Evolutionary conservation across 805 yeast species (phyloP).

Genomic region (Saccharomyces paradoxus): DNA sequence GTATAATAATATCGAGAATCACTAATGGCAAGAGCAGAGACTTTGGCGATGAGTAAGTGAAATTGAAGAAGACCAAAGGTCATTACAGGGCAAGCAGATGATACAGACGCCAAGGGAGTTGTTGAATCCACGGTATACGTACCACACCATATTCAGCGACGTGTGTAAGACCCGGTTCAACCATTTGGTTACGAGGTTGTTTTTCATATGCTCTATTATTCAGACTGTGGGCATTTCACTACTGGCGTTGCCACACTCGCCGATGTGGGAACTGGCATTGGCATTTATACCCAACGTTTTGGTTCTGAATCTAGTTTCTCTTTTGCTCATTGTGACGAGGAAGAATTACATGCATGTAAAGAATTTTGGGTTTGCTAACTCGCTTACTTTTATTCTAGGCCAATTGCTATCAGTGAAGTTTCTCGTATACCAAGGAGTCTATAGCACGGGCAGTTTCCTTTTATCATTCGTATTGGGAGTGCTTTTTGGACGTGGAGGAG

Average conservation of each 20-base stretch:
- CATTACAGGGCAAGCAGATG: neutral
- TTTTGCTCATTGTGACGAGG: constrained; percentile 33
- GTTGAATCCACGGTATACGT: constrained; percentile 25
- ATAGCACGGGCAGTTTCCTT: constrained; percentile 18
- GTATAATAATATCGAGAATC: neutral
- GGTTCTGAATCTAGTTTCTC: constrained; percentile 23
- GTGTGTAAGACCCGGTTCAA: constrained; percentile 35
- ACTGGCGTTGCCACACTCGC: constrained; percentile 12
- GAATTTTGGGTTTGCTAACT: constrained; percentile 22
- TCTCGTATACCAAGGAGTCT: constrained; percentile 17
- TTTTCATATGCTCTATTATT: constrained; percentile 25
- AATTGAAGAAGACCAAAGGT: neutral
- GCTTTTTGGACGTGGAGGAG: constrained; percentile 11
- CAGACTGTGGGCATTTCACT: constrained; percentile 21
- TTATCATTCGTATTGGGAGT: constrained; percentile 17
- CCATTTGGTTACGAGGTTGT: constrained; percentile 31
- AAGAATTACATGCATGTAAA: constrained; percentile 36
- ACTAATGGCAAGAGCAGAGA: neutral
- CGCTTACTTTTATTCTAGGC: constrained; percentile 16
- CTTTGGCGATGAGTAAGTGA: neutral
- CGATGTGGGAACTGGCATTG: constrained; percentile 19
- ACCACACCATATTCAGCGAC: constrained; percentile 34
- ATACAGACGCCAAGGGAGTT: constrained; percentile 1
- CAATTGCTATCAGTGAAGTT: constrained; percentile 30
- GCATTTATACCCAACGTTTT: constrained; percentile 25